Base-by-base conservation (phyloP, 2,329 filamentous ascomycete species). In the Alternaria sp. region DNA sequence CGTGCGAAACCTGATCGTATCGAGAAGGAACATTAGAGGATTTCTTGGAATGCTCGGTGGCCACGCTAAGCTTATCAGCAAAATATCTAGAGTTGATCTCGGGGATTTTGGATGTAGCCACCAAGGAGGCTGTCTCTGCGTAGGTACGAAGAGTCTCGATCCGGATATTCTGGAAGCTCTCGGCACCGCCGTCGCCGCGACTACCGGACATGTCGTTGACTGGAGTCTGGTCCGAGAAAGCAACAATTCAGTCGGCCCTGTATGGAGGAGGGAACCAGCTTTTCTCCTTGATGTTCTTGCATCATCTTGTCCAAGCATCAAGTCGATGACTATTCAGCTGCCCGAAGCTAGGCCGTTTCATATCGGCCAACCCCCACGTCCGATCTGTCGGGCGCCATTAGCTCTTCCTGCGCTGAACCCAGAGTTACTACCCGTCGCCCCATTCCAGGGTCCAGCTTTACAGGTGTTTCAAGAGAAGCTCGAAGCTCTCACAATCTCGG, bases 261-360 rank as follows among this genome's bases (percentile, higher is more conserved):
- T 63, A 8, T 67, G 56, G 58, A 46, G 36, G 6, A 23, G n/a
- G 7, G 49, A 48, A 2, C 44, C 53, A 24, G 58, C 48, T 10
- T 65, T 61, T 36, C 63, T 61, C 11, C 41, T 68, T 9, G 57
- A 63, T 23, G 36, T 62, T 11, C 52, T 69, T 6, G 24, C 62
- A 17, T 45, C 53, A 1, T 34, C 63, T 5, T 61, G 62, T 34
- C 56, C 60, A 17, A 66, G 64, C 28, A 51, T 70, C 13, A 66
- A 49, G 31, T 46, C 56, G 9, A 6, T 70, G 2, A 54, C 49
- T 6, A 7, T 66, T 23, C 41, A 68, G 28, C 49, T 68, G 17
- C 63, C 61, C 2, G 50, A 39, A 26, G 37, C 57, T 26, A 54
- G 26, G 4, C 24, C 13, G 2, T 51, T 60, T 9, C 48, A 49